These are phyloP conservation scores for Lactuca sativa DNA, from an alignment of 129 eudicot species.

Conservation along the genomic window DNA sequence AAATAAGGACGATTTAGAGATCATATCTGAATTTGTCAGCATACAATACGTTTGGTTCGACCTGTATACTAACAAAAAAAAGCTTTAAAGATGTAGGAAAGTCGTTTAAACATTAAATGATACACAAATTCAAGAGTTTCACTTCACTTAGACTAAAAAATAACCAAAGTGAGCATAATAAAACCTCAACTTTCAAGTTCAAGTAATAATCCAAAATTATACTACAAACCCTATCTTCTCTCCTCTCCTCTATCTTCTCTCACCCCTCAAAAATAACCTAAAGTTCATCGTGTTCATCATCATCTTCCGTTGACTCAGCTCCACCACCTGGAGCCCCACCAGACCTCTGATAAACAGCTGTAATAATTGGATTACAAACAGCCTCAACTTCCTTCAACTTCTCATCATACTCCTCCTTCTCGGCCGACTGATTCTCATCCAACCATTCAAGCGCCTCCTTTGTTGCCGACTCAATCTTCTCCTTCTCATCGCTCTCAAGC, in stretches of 20 bases:
- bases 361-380: conserved; percentile 74
- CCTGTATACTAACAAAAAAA: too few species aligned
- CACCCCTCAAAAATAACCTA: conserved; percentile 16
- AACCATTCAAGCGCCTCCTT: conserved; percentile 88
- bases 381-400: conserved; percentile 84
- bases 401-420: conserved; percentile 85
- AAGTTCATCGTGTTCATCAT: conserved; percentile 70
- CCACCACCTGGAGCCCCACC: conserved; percentile 65
- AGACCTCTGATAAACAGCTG: conserved; percentile 70
- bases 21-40: too few species aligned
- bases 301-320: conserved; percentile 45
- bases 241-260: conserved; percentile 12
- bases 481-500: conserved; percentile 71
- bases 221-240: conserved; percentile 15
- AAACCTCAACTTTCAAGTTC: background rate
- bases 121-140: background rate
- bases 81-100: background rate
- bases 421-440: conserved; percentile 74
- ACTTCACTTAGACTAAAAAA: background rate
- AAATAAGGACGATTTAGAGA: too few species aligned
- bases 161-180: background rate
- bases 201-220: conserved; percentile 11
- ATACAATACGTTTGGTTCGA: too few species aligned
- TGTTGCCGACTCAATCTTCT: conserved; percentile 68
- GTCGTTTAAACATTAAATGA: background rate